These are phyloP conservation scores for Salix brachista DNA, from an alignment of 345 rosid species.

Conservation along the genomic window DNA sequence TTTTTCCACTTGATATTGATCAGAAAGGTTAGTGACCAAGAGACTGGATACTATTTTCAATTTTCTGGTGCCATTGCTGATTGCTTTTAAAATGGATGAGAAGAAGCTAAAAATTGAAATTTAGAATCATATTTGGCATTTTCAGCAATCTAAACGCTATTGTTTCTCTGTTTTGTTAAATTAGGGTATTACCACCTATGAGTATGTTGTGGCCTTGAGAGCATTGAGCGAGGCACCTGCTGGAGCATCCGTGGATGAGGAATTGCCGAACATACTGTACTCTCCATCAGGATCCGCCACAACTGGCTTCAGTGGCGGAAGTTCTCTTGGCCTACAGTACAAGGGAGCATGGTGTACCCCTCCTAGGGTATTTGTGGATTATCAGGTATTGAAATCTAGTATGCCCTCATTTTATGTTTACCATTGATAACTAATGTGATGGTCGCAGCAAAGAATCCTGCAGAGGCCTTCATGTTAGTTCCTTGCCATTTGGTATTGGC, in stretches of 20 bases:
- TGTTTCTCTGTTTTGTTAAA: slow-evolving; percentile 9
- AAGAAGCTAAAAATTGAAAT: background rate
- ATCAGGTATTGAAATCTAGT: slow-evolving; percentile 57
- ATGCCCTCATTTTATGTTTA: background rate
- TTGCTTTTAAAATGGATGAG: background rate
- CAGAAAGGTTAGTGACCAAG: slow-evolving; percentile 59
- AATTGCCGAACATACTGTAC: slow-evolving; percentile 52
- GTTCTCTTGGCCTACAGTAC: slow-evolving; percentile 75
- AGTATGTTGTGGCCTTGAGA: slow-evolving; percentile 89
- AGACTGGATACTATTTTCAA: slow-evolving; percentile 5
- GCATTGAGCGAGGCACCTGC: slow-evolving; percentile 88
- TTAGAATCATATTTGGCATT: background rate
- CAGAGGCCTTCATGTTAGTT: background rate
- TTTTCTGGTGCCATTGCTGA: background rate
- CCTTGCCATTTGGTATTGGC: background rate
- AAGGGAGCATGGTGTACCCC: slow-evolving; percentile 97
- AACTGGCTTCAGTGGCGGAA: slow-evolving; percentile 84
- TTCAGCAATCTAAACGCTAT: background rate
- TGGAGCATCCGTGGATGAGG: slow-evolving; percentile 70
- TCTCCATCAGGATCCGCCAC: slow-evolving; percentile 92
- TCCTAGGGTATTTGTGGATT: slow-evolving; percentile 89
- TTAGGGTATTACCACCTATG: slow-evolving; percentile 91
- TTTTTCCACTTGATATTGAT: slow-evolving; percentile 93
- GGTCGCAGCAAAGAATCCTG: background rate
- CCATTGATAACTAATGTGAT: background rate